Base-by-base conservation (phyloP, 139 green algal genomes). In the Edaphochlamys debaryana region DNA sequence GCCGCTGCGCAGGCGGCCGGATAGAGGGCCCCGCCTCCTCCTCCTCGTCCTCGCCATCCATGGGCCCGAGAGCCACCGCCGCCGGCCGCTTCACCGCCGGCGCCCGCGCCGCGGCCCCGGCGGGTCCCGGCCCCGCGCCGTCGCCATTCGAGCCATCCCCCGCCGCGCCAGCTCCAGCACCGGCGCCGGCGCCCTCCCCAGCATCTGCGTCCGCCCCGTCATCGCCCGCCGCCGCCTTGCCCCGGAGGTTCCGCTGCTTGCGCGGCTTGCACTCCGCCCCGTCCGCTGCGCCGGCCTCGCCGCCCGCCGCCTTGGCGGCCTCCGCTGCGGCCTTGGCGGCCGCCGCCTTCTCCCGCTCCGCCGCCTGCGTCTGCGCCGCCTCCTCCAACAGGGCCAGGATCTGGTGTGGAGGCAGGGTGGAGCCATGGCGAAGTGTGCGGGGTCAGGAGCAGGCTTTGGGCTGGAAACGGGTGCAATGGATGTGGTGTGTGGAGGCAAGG, bases 21-120 rank as follows among this genome's bases (percentile, higher is more conserved):
- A 75, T 22, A 17, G 23, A 64, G 23, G 37, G 60, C 1, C 64
- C 81, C 29, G 48, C 80, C 62, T 62, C 62, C 67, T 74, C 54
- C 63, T 80, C 67, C 76, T 80, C 56, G 20, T 56, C 85, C 56
- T 67, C 85, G 32, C 54, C 64, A 5, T 80, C 69, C 52, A 67
- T 64, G 22, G 29, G 42, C n/a, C 40, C 63, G 15, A 77, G 34
- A 7, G 86, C 86, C 30, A n/a, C 45, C 17, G 50, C 81, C 9
- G 74, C 62, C 13, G 58, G 69, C 76, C 48, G 40, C 54, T 67
- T 69, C 3, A 45, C 48, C 15, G 25, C 67, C 19, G 73, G 56
- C 36, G 32, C 52, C 62, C 52, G 13, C 62, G 60, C 48, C 34
- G 32, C 58, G 23, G 40, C 30, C 13, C 38, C 73, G 20, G 3